Evolutionary conservation across 768 basidiomycete genomes (phyloP).

Genomic region (Exsudoporus frostii): DNA sequence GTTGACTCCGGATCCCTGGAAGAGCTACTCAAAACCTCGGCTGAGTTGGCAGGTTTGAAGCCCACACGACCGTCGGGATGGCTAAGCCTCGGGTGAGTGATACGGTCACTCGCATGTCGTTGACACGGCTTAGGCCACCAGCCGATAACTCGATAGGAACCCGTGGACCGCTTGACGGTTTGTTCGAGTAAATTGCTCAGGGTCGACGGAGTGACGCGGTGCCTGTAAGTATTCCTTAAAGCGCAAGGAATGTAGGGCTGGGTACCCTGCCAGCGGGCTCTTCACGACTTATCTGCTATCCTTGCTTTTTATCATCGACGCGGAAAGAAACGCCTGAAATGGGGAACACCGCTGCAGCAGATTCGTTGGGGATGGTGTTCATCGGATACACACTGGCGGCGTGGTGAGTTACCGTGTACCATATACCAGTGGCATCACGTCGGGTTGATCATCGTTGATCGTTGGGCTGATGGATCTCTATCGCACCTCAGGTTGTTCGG

Average conservation of each 20-base stretch:
- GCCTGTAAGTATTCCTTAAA: not conserved
- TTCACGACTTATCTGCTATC: not conserved
- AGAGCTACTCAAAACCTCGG: no score
- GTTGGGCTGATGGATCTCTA: not conserved
- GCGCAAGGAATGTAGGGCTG: not conserved
- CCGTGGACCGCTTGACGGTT: no score
- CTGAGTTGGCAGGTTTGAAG: no score
- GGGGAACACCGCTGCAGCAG: not conserved
- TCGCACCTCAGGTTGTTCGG: slow-evolving; percentile 11
- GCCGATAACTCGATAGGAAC: no score
- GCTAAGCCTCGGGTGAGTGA: no score
- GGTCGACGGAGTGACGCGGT: not conserved
- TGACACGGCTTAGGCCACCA: no score
- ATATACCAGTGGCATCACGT: not conserved
- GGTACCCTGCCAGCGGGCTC: not conserved
- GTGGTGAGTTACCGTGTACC: not conserved
- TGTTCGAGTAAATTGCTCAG: not conserved
- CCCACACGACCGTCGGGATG: no score
- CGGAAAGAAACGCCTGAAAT: not conserved
- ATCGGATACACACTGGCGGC: slow-evolving; percentile 14
- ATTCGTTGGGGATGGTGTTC: slow-evolving; percentile 10
- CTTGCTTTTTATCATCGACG: not conserved
- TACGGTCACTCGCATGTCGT: no score
- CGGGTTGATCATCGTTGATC: not conserved
- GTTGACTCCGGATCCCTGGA: no score